Evolutionary conservation across 208 protist genomes (phyloP), one percentile per base, ranked within the genome.

Genomic region (Leishmania lainsoni): DNA sequence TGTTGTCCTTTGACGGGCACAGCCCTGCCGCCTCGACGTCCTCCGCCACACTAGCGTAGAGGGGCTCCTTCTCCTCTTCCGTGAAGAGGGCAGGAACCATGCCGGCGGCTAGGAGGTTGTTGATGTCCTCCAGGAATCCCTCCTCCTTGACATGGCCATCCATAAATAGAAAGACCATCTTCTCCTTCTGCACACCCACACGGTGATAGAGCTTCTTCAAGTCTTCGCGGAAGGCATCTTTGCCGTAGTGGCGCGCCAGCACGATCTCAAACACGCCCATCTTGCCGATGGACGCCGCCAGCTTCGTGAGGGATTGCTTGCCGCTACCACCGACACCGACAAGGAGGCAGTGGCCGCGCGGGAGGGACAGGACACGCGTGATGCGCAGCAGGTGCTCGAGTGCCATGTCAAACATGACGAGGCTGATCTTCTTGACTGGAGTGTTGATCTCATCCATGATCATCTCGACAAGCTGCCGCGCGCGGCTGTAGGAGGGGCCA

Each of bases 361-460:
- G 94, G 75, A 99, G 94, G 10, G 98, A 96, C 63, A 99, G 83
- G 20, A 99, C 99, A 59, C 99, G 94, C 20, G 97, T 94, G 65
- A 99, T 98, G 78, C 99, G 94, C 26, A 97, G 81, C 35, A 99
- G 87, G 81, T 99, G 99, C 81, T 99, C 97, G 6, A 99, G 83
- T 10, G 98, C 98, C 93, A 99, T 99, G 80, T 99, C 98, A 86
- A 99, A 99, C 91, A 99, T 98, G 59, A 99, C 99, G 0, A 99
- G 90, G 86, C 99, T 95, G 88, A 99, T 98, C 82, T 93, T 94
- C 83, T 96, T 94, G 61, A 94, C 87, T 5, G 91, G 89, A 2
- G 90, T 95, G 87, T 99, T 98, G 80, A 99, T 99, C 84, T 99
- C 98, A 35, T 98, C 92, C 83, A 99, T 91, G 45, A 99, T 91